Evolutionary conservation across 2,329 filamentous ascomycete species (phyloP), one percentile per base, ranked within the genome.

Genomic region (Gnomoniopsis smithogilvyi): DNA sequence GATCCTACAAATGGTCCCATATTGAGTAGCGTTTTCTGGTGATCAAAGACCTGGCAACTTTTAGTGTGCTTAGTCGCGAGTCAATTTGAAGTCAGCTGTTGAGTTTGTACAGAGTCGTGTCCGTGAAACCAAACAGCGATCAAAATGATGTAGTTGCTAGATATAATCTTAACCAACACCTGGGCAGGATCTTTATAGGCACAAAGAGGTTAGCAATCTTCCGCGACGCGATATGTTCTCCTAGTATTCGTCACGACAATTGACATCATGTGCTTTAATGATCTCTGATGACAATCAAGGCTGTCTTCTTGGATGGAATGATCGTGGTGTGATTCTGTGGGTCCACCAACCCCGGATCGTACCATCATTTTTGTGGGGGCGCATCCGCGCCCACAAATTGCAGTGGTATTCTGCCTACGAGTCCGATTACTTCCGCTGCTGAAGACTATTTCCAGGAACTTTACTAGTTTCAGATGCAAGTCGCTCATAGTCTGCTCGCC

Each of bases 321-420:
- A 62, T 62, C 51, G 52, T 62, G 60, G 60, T 56, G 49, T 62
- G 60, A 62, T 43, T 14, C 48, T 54, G 60, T 62, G 60, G 60
- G 54, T 47, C 60, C 53, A 48, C 53, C 47, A 49, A 11, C 30
- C 38, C 52, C 52, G 45, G 30, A 48, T 61, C 59, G 59, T 52
- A 61, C 59, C 59, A 61, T 36, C 24, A 17, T 19, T 14, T 38
- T 22, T 51, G 54, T 38, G 59, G 51, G 54, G 55, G 56, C 51
- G 55, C 47, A 52, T 49, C 47, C 55, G 38, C 30, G 41, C 48
- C 34, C 47, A 17, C 49, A 45, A 48, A 24, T 45, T 17, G 36
- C 22, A 17, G 53, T 58, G 54, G 53, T 54, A 49, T 58, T 50
- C 33, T 51, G 33, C 50, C 49, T 58, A 43, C 56, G 50, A 38